A percentile compares a stretch with the other conserved stretches of the same genome.
Conservation (phyloP, 1,284 basidiomycete species). For the Fomitopsis pinicola region DNA sequence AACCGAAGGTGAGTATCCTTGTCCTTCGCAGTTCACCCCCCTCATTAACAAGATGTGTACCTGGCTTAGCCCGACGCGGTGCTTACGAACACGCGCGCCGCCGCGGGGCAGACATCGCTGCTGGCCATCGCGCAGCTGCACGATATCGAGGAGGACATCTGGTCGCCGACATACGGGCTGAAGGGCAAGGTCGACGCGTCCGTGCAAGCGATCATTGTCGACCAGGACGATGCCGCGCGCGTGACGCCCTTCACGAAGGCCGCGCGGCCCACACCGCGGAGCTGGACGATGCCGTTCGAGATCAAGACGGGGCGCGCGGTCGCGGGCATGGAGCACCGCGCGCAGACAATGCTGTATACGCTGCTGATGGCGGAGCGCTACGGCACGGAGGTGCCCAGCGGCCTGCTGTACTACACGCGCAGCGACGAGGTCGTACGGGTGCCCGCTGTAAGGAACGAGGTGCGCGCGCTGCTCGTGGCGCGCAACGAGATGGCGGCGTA, state of each 20-base stretch:
- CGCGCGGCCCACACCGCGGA: slow-evolving; percentile 9
- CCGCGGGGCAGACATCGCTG: slow-evolving; percentile 41
- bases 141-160: slow-evolving; percentile 96
- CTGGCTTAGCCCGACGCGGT: slow-evolving; percentile 53
- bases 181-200: slow-evolving; percentile 96
- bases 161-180: slow-evolving; percentile 92
- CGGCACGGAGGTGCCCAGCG: slow-evolving; percentile 63
- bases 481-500: slow-evolving; percentile 87
- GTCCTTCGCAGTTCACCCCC: too few species aligned
- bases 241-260: slow-evolving; percentile 21
- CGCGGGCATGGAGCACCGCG: slow-evolving; percentile 87
- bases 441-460: slow-evolving; percentile 74
- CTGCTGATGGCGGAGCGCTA: slow-evolving; percentile 90
- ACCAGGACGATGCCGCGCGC: slow-evolving; percentile 21
- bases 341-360: slow-evolving; percentile 97
- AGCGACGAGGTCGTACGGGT: slow-evolving; percentile 85
- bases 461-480: slow-evolving; percentile 77
- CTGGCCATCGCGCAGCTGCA: slow-evolving; percentile 74
- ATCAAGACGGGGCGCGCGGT: slow-evolving; percentile 89
- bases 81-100: slow-evolving; percentile 60
- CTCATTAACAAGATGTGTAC: slow-evolving; percentile 5
- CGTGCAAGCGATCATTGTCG: slow-evolving; percentile 65
- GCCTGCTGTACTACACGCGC: slow-evolving; percentile 93
- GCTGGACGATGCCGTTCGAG: slow-evolving; percentile 75
- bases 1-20: slow-evolving; percentile 48